A percentile compares a stretch with the other conserved stretches of the same genome.
Conservation (phyloP, 495 filamentous ascomycete species). For the Podospora pseudopauciseta region DNA sequence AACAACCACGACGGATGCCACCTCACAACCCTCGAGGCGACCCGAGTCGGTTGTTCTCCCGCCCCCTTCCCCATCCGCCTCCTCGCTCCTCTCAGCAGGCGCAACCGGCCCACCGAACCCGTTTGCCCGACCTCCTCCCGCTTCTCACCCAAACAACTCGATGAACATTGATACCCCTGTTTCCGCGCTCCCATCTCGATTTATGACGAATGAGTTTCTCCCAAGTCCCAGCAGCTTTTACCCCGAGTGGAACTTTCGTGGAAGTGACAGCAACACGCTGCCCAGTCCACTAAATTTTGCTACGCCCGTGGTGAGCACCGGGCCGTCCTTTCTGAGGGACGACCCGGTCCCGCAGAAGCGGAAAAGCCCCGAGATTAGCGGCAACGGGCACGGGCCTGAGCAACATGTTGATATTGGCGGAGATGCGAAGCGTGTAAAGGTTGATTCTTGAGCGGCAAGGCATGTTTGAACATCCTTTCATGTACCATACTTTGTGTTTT, state of each 20-base stretch:
- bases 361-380: conserved; percentile 47
- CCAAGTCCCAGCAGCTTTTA: conserved; percentile 90
- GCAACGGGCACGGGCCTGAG: conserved; percentile 29
- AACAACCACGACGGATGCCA: conserved; percentile 54
- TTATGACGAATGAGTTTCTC: conserved; percentile 77
- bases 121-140: conserved; percentile 77
- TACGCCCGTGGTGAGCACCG: conserved; percentile 72
- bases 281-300: conserved; percentile 89
- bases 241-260: conserved; percentile 75
- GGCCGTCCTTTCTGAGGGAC: conserved; percentile 64
- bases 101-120: conserved; percentile 92
- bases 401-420: conserved; percentile 34
- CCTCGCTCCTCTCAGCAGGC: conserved; percentile 81
- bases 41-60: conserved; percentile 64
- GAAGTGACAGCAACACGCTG: conserved; percentile 72
- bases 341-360: conserved; percentile 42
- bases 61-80: conserved; percentile 83
- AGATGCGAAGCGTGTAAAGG: conserved; percentile 45
- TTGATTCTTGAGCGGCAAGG: conserved; percentile 28
- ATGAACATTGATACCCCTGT: conserved; percentile 92
- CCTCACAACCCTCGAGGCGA: conserved; percentile 33
- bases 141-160: conserved; percentile 54
- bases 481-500: conserved; percentile 9
- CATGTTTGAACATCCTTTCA: background rate
- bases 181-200: conserved; percentile 92